Base-by-base conservation (phyloP, 2,329 filamentous ascomycete genomes). In the Tolypocladium amazonense region DNA sequence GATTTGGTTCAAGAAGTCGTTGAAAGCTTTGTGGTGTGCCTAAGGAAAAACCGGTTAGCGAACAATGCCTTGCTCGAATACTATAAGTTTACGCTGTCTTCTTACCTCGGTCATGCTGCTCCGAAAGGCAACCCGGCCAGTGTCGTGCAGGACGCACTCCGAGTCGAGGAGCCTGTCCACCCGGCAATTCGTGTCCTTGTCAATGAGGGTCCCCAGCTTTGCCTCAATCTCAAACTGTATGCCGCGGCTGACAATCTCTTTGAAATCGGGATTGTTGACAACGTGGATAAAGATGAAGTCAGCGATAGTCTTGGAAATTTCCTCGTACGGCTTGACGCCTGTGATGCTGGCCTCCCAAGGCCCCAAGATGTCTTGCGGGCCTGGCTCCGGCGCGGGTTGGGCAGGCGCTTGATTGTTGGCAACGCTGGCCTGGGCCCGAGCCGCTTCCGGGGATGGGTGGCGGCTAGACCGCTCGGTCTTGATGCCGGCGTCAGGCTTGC, bases 161-260 rank as follows among this genome's bases (percentile, higher is more conserved):
- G 89, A 87, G 27, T 81, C 73, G 5, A 94, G 80, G 7, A 85
- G 84, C 12, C 92, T 74, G 12, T 81, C 76, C 33, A 92, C 76
- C n/a, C 90, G 82, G 55, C 86, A 79, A 60, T 88, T 84, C 8
- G 85, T 89, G 62, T 87, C 83, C 69, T 85, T 86, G 71, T 90
- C 87, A 60, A 93, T 83, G 18, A 97, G 80, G 33, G 86, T 88
- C 23, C 94, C 94, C 56, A 97, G 79, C 73, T 97, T 97, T 12
- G 92, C 94, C 75, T 99, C 94, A 59, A 99, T 89, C 73, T 99
- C 94, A 58, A 97, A 86, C 62, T 90, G 83, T 18, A 92, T 87
- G 8, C 85, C 85, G 20, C 83, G 80, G 57, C 82, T 81, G 20
- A 77, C 73, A 25, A 88, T 82, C 65, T 88, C 85, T 38, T 81